phyloP scores from a whole-genome alignment of 371 early-diverging fungal genomes.

The Capillidium heterosporum region DNA sequence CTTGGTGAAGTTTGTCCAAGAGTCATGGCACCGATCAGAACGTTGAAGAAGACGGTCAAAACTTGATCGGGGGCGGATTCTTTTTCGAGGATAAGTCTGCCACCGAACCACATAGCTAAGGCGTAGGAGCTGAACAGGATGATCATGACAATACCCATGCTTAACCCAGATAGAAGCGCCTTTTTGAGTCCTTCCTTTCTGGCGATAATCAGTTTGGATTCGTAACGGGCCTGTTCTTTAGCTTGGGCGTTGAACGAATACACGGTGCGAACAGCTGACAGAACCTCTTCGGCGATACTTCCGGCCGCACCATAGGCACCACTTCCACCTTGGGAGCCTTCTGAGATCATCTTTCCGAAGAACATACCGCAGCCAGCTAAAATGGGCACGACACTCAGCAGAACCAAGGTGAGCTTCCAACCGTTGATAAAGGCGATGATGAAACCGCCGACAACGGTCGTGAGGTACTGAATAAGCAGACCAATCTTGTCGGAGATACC shows the following conservation, averaged over 20 bases:
- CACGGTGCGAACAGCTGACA: conserved; percentile 67
- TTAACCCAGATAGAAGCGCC: conserved; percentile 23
- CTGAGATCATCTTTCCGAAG: conserved; percentile 20
- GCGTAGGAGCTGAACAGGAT: conserved; percentile 21
- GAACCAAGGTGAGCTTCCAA: not conserved
- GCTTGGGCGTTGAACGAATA: conserved; percentile 54
- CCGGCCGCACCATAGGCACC: conserved; percentile 43
- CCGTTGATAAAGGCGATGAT: conserved; percentile 9
- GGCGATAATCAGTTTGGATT: conserved; percentile 23
- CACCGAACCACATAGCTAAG: conserved; percentile 64
- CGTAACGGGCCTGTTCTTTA: conserved; percentile 38
- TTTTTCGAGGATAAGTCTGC: conserved; percentile 24
- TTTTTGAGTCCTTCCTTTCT: conserved; percentile 21
- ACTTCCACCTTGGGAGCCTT: conserved; percentile 10
- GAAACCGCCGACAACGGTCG: conserved; percentile 42
- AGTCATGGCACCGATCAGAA: conserved; percentile 31
- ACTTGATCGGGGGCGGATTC: conserved; percentile 22
- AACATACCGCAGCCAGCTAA: not conserved
- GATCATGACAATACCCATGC: conserved; percentile 21
- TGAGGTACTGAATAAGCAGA: conserved; percentile 24
- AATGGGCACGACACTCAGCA: not conserved
- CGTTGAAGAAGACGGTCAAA: conserved; percentile 40
- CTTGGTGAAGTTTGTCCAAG: conserved; percentile 29
- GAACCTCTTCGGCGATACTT: conserved; percentile 55
- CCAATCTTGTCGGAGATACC: conserved; percentile 48